Evolutionary conservation across 108 stramenopile species (phyloP).

Genomic region (Cylindrotheca fusiformis): DNA sequence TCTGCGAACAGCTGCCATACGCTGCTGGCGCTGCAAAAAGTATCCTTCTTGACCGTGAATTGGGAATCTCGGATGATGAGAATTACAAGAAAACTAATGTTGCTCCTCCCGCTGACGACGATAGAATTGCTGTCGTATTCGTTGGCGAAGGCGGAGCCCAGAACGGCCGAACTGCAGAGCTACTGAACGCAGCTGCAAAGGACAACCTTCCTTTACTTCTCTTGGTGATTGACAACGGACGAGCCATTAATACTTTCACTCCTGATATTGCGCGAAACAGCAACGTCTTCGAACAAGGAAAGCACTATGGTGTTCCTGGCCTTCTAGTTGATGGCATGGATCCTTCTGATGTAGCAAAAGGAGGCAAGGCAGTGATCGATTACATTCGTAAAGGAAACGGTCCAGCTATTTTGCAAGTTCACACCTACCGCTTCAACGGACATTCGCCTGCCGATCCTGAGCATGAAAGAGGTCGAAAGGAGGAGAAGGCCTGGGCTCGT

Average conservation of each 20-base stretch:
- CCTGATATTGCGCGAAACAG: constrained; percentile 93
- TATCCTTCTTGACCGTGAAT: constrained; percentile 88
- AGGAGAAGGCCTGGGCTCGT: constrained; percentile 97
- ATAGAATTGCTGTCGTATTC: constrained; percentile 92
- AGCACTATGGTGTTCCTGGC: constrained; percentile 96
- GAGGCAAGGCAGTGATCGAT: constrained; percentile 95
- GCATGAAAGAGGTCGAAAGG: constrained; percentile 98
- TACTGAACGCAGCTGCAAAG: constrained; percentile 95
- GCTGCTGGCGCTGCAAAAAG: constrained; percentile 95
- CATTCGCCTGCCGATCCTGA: constrained; percentile 98
- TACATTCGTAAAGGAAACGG: constrained; percentile 93
- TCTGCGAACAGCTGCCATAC: constrained; percentile 95
- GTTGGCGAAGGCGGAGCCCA: constrained; percentile 96
- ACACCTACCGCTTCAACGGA: constrained; percentile 98
- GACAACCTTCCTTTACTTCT: constrained; percentile 94
- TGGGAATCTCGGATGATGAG: constrained; percentile 81
- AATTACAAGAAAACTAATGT: constrained; percentile 79
- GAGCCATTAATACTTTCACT: constrained; percentile 98
- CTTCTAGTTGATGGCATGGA: constrained; percentile 90
- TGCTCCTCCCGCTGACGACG: constrained; percentile 82
- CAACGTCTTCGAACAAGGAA: constrained; percentile 90
- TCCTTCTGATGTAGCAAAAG: constrained; percentile 90
- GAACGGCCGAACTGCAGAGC: constrained; percentile 96
- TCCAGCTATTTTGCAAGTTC: constrained; percentile 95
- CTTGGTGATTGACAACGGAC: constrained; percentile 96